A percentile compares a stretch with the other conserved stretches of the same genome.
These are phyloP conservation scores for Podaxis sp. DNA, from an alignment of 768 basidiomycete species.

Conservation along the genomic window DNA sequence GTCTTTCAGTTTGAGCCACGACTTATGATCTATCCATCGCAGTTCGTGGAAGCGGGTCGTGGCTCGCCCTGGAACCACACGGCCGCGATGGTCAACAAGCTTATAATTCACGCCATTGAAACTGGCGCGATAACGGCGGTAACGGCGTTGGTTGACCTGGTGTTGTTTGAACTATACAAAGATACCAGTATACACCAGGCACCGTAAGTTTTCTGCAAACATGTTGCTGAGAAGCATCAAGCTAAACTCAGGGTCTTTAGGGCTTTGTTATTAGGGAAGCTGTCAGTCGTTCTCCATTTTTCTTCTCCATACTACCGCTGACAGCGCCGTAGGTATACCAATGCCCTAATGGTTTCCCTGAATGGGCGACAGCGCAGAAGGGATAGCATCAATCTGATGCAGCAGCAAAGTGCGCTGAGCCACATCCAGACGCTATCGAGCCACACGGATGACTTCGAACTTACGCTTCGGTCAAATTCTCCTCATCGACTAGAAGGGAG, in stretches of 20 bases:
- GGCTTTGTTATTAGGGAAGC: conserved; percentile 6
- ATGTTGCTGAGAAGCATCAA: background rate
- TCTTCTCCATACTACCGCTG: background rate
- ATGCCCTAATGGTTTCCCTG: conserved; percentile 11
- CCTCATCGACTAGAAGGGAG: background rate
- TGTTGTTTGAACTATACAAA: conserved; percentile 12
- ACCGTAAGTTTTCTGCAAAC: conserved; percentile 1
- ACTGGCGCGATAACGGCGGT: conserved; percentile 18
- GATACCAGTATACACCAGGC: conserved; percentile 11
- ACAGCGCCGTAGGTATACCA: conserved; percentile 7
- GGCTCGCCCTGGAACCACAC: conserved; percentile 16
- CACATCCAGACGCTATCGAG: conserved; percentile 1
- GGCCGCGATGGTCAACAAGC: conserved; percentile 15
- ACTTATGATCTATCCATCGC: background rate
- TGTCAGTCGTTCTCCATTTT: background rate
- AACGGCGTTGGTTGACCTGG: conserved; percentile 11
- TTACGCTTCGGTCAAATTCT: background rate
- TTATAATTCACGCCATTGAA: conserved; percentile 17
- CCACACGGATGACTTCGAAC: background rate
- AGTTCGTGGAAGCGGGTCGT: conserved; percentile 12
- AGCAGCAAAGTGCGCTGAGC: conserved; percentile 1
- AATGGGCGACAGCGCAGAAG: conserved; percentile 13
- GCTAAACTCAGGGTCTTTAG: background rate
- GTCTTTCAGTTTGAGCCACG: background rate
- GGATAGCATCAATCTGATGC: background rate